Evolutionary conservation across 1,139 yeast species (phyloP).

Genomic region (Candida sanyaensis): DNA sequence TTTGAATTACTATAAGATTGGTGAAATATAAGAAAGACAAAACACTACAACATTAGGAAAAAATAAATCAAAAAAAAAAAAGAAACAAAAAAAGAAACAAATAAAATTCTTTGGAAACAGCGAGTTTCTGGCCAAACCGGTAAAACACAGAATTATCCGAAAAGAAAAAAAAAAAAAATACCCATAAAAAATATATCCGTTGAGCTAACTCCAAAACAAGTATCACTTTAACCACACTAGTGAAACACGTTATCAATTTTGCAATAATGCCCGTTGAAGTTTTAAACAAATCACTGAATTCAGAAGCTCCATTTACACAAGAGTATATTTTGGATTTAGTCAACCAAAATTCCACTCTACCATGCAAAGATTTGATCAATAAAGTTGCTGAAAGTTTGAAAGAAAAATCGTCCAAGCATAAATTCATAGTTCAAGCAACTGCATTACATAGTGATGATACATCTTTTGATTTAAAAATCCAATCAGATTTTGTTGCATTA

Average conservation of each 20-base stretch:
- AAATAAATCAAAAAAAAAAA: too few relatives aligned
- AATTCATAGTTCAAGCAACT: slow-evolving; percentile 34
- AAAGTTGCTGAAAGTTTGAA: slow-evolving; percentile 20
- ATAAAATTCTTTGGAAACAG: too few relatives aligned
- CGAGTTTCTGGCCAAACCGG: not conserved
- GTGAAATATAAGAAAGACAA: too few relatives aligned
- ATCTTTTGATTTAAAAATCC: slow-evolving; percentile 19
- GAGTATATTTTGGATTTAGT: slow-evolving; percentile 13
- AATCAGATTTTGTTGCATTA: slow-evolving; percentile 34
- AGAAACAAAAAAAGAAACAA: not conserved
- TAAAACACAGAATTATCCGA: slow-evolving; percentile 9
- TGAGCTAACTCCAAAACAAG: not conserved
- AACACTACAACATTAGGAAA: not conserved
- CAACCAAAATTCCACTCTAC: not conserved
- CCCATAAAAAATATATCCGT: not conserved
- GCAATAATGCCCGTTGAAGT: slow-evolving; percentile 1
- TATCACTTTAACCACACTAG: not conserved
- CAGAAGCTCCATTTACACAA: slow-evolving; percentile 15
- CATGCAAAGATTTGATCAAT: slow-evolving; percentile 9
- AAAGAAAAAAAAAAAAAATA: slow-evolving; percentile 4
- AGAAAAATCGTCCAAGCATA: slow-evolving; percentile 38
- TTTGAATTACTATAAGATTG: not conserved
- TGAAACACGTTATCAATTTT: not conserved
- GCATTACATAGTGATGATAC: slow-evolving; percentile 8
- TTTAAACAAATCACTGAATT: slow-evolving; percentile 9